Evolutionary conservation across 148 eudicot genomes (phyloP), one percentile per base, ranked within the genome.

Genomic region (Gaultheria prostrata): DNA sequence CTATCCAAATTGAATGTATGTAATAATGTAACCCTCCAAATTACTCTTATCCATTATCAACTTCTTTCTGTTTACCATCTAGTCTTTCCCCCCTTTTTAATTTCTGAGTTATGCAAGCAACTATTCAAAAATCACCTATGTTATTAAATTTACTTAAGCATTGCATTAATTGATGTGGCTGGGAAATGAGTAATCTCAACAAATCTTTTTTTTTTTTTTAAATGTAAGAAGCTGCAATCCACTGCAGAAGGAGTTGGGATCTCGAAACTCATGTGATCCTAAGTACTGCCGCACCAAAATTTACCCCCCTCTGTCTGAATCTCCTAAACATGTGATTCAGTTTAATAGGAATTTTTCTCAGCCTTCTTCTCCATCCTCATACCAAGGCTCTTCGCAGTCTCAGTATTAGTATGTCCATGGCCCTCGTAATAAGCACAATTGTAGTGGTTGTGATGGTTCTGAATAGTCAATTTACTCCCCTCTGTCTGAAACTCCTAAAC

Each of bases 171-270:
- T 43, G n/a, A 45, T 75, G 32, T 4, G 30, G 51, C 20, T 75
- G 76, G 24, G 8, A 75, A 45, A 12, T 46, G 13, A 28, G 33
- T 24, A 67, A 33, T 67, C 72, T 26, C 33, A 67, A 13, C 35
- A 28, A 65, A 28, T 65, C 15, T 1, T 33, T 33, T 33, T 33
- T 33, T 24, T 63, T 26, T 6, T 13, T 13, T 13, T 13, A 33
- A 67, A 67, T 28, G 35, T 67, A 67, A 67, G 72, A 67, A 67
- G 35, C 35, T 67, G 72, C 72, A 28, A 67, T 67, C 35, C 33
- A 67, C 35, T 3, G 35, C 35, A 65, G 26, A 65, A 26, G 30
- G 72, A 67, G 72, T 26, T 4, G 3, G 33, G 35, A 26, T 67
- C 72, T 67, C 17, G 15, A 65, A 24, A 26, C 33, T 2, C 24